Evolutionary conservation across 139 green algal genomes (phyloP), one percentile per base, ranked within the genome.

Genomic region (Haematococcus sp.): DNA sequence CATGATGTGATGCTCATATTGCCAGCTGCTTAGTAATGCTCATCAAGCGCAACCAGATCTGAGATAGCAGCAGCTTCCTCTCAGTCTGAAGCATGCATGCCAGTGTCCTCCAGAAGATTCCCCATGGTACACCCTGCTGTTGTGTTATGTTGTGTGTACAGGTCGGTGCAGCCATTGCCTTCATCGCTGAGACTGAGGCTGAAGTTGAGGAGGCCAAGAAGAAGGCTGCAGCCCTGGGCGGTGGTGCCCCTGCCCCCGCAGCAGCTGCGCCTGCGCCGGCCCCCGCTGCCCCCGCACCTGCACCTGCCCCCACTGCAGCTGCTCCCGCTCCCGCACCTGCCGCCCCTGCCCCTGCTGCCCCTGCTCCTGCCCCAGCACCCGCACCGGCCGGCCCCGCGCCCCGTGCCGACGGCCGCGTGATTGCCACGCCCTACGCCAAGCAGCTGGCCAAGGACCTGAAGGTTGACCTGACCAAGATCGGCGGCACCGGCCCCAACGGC

Each of bases 381-480:
- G n/a, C 77, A 0, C 52, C 88, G 2, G 60, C 84, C 2, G 72
- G 87, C 16, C 76, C 86, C 23, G 74, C 60, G 31, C 52, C 77
- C 2, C 84, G 88, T n/a, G 76, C 87, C 20, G 91, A 96, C 66
- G 90, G 91, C 35, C 87, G 94, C 65, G 77, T 99, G 40, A 90
- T 99, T 44, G 95, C 95, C 28, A 98, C 95, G 1, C 95, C 95
- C 28, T 99, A 98, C 76, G 95, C 95, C 35, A 98, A 98, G 90
- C 97, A 98, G 86, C 92, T 98, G 43, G 95, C 95, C 32, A 97
- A 97, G 63, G 63, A 70, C 19, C 40, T 70, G 20, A 70, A 70
- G 63, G 63, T 70, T 16, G 16, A 56, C 25, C 86, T 99, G 44
- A 79, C 83, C 15, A 90, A 79, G 22, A 58, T 99, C 5, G 87